Base-by-base conservation (phyloP, 441 rosid species). In the Gossypium gossypioides region DNA sequence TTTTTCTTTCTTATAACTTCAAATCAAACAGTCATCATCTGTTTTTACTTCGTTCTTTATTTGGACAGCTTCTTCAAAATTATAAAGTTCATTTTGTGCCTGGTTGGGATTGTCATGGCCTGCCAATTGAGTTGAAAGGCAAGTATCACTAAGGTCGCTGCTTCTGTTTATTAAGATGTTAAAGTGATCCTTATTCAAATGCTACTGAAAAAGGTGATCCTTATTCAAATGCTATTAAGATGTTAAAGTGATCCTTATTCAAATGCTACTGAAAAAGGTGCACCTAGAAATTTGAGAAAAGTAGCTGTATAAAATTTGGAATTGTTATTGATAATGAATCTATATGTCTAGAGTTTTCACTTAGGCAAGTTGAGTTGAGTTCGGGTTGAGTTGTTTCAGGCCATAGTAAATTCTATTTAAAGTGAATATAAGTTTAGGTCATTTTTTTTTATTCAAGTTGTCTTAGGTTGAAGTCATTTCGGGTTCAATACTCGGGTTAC, bases 61-160 rank as follows among this genome's bases (percentile, higher is more conserved):
- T 68, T 76, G 60, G 69, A 68, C 88, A 95, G 97, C 88, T 95
- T 77, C 95, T 95, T 79, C 97, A 88, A 82, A 91, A 88, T 79
- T 88, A 83, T 78, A 95, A 89, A 83, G 99, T 95, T 76, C 84
- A 73, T 70, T 95, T 86, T 76, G 81, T 92, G 67, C 97, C 99
- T 59, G 99, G 97, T 61, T 95, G 97, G 97, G 99, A 95, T 81
- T 95, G 99, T 81, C 99, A 95, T 77, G 97, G 99, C 73, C 88
- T 95, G 72, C 99, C 99, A 66, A 95, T 95, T 83, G 99, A 95
- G 83, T 79, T 91, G 81, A 95, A 92, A 95, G 97, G 99, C 79
- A 87, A 87, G 90, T 82, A 67, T 66, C 64, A 34, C 19, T 46
- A 70, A 37, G 9, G 67, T 78, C 69, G 56, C 71, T 70, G 27